Conservation (phyloP, 2,329 filamentous ascomycete species). For the Xylariaceae sp. region DNA sequence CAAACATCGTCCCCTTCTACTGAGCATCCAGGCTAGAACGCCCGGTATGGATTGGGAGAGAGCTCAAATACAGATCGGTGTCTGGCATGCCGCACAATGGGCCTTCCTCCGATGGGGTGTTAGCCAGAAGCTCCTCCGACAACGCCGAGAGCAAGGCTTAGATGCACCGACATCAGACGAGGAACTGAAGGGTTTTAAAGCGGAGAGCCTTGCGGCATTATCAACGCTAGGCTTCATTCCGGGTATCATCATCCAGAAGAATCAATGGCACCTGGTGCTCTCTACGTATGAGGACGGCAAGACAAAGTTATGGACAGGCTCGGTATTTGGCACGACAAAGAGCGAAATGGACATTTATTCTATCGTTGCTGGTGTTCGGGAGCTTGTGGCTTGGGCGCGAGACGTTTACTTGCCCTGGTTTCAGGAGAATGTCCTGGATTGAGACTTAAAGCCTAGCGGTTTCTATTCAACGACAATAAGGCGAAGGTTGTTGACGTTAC, state of each 20-base stretch:
- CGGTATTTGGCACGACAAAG: not conserved
- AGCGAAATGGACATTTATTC: not conserved
- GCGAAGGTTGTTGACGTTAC: too few species aligned
- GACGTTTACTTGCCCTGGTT: slow-evolving; percentile 4
- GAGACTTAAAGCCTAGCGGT: too few species aligned
- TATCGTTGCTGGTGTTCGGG: not conserved
- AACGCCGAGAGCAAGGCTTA: not conserved
- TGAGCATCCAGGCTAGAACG: slow-evolving; percentile 4
- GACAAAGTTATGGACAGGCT: slow-evolving; percentile 1
- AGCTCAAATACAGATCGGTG: slow-evolving; percentile 5
- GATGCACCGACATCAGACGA: not conserved
- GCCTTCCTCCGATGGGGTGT: slow-evolving; percentile 8
- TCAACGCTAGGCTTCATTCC: slow-evolving; percentile 7
- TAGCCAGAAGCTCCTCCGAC: not conserved
- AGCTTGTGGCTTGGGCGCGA: not conserved
- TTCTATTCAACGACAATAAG: too few species aligned
- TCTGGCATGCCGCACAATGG: slow-evolving; percentile 10
- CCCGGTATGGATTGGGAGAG: not conserved
- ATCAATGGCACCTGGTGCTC: slow-evolving; percentile 6
- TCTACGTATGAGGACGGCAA: slow-evolving; percentile 6
- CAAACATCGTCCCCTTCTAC: slow-evolving; percentile 1
- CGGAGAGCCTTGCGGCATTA: not conserved
- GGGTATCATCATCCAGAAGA: slow-evolving; percentile 2
- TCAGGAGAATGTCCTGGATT: slow-evolving; percentile 2
- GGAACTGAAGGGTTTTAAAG: not conserved